A percentile compares a stretch with the other conserved stretches of the same genome.
Evolutionary conservation across 768 basidiomycete genomes (phyloP).

Genomic region (Auricularia auricula-judae): DNA sequence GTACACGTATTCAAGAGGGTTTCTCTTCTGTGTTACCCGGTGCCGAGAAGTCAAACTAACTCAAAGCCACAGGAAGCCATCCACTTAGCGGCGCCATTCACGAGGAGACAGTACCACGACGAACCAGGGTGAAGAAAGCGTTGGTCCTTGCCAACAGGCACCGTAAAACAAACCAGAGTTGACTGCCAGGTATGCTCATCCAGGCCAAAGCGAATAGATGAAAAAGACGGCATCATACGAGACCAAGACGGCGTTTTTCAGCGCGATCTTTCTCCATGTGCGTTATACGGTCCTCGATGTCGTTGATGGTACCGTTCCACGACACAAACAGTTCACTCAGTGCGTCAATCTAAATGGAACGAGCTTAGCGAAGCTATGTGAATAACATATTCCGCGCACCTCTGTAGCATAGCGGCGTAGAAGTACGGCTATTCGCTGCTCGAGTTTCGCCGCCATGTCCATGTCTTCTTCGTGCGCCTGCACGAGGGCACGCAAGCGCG

Average conservation of each 20-base stretch:
- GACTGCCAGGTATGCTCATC: too few relatives aligned
- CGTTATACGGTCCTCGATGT: conserved; percentile 48
- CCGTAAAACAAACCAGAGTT: too few relatives aligned
- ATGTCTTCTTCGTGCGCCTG: conserved; percentile 50
- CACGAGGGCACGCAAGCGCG: conserved; percentile 54
- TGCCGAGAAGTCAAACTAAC: too few relatives aligned
- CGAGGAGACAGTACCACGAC: too few relatives aligned
- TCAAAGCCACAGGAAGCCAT: too few relatives aligned
- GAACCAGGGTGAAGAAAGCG: too few relatives aligned
- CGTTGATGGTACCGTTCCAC: conserved; percentile 72
- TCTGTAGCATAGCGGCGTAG: conserved; percentile 63
- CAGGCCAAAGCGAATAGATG: too few relatives aligned
- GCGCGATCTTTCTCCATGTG: conserved; percentile 49
- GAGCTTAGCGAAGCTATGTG: not conserved
- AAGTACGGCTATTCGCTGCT: conserved; percentile 50
- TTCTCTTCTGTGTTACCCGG: too few relatives aligned
- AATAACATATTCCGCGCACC: conserved; percentile 28
- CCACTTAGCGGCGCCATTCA: too few relatives aligned
- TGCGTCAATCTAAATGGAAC: conserved; percentile 49
- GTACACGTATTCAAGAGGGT: too few relatives aligned
- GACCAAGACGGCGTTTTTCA: conserved; percentile 50
- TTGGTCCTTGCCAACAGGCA: too few relatives aligned
- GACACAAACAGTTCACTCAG: conserved; percentile 76
- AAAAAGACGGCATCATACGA: not conserved
- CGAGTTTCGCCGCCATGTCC: conserved; percentile 45